These are phyloP conservation scores for Calonectria multiphialidica DNA, from an alignment of 2,329 filamentous ascomycete genomes.

Conservation along the genomic window DNA sequence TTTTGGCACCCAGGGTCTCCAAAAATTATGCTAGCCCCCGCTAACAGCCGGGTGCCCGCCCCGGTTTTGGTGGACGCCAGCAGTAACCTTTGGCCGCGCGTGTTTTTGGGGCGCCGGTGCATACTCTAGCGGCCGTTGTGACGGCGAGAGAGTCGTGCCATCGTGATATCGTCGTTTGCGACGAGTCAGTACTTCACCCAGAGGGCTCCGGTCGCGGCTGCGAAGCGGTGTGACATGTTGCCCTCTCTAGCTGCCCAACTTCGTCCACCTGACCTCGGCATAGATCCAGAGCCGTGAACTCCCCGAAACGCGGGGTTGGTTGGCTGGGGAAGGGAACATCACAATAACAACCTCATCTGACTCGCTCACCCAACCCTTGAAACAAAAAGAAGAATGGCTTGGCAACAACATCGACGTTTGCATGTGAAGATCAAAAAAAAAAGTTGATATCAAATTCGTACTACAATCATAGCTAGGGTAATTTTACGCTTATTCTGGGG, in stretches of 20 bases:
- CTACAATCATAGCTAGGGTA: not conserved
- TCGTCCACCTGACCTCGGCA: not conserved
- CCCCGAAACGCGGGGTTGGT: slow-evolving; percentile 18
- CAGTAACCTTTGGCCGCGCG: slow-evolving; percentile 1
- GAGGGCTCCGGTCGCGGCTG: not conserved
- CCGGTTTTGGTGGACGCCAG: not conserved
- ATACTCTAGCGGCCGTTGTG: not conserved
- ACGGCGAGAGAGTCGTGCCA: not conserved
- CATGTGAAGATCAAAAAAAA: not conserved
- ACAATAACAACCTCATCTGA: not conserved
- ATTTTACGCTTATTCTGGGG: not conserved
- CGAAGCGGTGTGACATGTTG: not conserved
- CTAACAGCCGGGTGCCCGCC: not conserved
- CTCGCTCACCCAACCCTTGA: not conserved
- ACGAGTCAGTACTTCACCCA: not conserved
- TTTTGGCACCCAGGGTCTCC: not conserved
- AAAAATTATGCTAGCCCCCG: not conserved
- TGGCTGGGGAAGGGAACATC: not conserved
- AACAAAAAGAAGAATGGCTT: not conserved
- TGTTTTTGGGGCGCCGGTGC: not conserved
- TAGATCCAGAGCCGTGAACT: not conserved
- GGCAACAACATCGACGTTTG: not conserved
- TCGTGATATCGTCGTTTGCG: not conserved
- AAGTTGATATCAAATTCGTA: not conserved
- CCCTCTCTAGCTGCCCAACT: not conserved